These are phyloP conservation scores for Penicillium sp. DNA, from an alignment of 2,329 filamentous ascomycete species.

Conservation along the genomic window DNA sequence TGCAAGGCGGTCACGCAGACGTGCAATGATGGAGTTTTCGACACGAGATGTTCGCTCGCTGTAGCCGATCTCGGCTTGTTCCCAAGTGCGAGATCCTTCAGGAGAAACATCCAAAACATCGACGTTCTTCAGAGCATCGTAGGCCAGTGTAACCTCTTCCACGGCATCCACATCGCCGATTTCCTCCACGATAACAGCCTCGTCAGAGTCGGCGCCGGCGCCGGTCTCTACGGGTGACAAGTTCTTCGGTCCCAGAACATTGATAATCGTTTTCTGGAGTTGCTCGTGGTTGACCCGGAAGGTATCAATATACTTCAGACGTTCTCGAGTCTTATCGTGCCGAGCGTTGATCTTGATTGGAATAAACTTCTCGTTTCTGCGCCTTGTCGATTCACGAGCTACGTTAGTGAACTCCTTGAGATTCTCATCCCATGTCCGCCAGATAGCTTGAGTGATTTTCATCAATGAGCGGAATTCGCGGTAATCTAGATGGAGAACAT, in stretches of 20 bases:
- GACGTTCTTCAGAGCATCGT: conserved; percentile 90
- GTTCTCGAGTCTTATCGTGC: conserved; percentile 85
- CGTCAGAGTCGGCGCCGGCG: conserved; percentile 54
- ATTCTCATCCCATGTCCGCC: conserved; percentile 91
- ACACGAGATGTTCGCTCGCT: conserved; percentile 96
- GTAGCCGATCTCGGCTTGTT: conserved; percentile 91
- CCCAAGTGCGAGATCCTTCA: conserved; percentile 90
- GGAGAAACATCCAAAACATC: conserved; percentile 90
- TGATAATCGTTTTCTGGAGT: conserved; percentile 92
- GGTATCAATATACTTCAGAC: conserved; percentile 89
- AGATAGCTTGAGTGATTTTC: conserved; percentile 81
- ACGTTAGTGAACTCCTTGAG: conserved; percentile 98
- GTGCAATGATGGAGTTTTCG: conserved; percentile 97
- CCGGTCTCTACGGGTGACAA: conserved; percentile 58
- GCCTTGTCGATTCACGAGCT: conserved; percentile 89
- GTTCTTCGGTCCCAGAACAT: conserved; percentile 82
- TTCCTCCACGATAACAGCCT: conserved; percentile 79
- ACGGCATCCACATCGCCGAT: conserved; percentile 97
- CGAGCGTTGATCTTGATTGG: conserved; percentile 93
- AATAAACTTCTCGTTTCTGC: conserved; percentile 96
- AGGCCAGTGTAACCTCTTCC: conserved; percentile 93
- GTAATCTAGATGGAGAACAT: conserved; percentile 90
- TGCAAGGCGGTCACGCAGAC: conserved; percentile 86
- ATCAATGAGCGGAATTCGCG: conserved; percentile 86
- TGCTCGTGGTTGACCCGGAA: conserved; percentile 98